Base-by-base conservation (phyloP, 495 filamentous ascomycete species). In the Staphylotrichum longicolle region DNA sequence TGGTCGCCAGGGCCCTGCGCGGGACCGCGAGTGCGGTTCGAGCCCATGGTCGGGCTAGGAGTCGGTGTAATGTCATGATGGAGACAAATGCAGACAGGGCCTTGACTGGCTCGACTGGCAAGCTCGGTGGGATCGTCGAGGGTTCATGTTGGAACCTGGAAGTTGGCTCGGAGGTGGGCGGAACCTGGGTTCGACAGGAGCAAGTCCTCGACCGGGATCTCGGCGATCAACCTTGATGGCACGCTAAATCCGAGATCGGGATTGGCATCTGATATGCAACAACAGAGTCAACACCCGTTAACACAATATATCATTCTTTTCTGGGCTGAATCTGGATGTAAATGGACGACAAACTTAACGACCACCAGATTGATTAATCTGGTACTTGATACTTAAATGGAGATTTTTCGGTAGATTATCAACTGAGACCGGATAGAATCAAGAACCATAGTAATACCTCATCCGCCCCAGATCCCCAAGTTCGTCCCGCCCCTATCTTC, bases 41-140 rank as follows among this genome's bases (percentile, higher is more conserved):
- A 7, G 56, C 27, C 34, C 55, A 58, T n/a, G 53, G 39, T n/a
- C 58, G 57, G 7, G 44, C 46, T 3, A 64, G 12, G 10, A 64
- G 14, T 27, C 53, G 42, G 10, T 44, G 37, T 34, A 42, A 39
- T 46, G 42, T 65, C 54, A 62, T 66, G 58, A 44, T 12, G 60
- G 60, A 37, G 39, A 47, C n/a, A 7, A 37, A 45, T 30, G 42
- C 2, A 12, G 8, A 14, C 12, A 6, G 32, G 8, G 15, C 15
- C 15, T 48, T 49, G 20, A 27, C 20, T 27, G 20, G 20, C 20
- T 27, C 20, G 46, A 0, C 9, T 9, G 9, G 53, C 27, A 57
- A 33, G 47, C 39, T 35, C 37, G 45, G 14, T 14, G n/a, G 2
- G 15, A 10, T n/a, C 0, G 58, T 41, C 14, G 47, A 11, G 5